phyloP scores from a whole-genome alignment of 1,139 yeast genomes.

The Dujonia santamariae region DNA sequence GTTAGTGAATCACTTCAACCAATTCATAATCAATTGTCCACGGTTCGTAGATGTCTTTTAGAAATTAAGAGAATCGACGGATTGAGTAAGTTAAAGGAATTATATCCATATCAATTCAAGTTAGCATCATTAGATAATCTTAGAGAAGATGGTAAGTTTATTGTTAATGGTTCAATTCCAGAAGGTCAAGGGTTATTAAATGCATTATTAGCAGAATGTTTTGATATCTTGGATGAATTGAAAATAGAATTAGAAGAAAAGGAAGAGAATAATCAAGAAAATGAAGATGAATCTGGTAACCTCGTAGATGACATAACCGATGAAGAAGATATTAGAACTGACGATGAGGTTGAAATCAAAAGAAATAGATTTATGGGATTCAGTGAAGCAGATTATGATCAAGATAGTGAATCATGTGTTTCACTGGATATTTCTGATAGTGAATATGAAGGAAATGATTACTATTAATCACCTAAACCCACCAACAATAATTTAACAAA shows the following conservation, averaged over 20 bases:
- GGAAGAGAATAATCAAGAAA: slow-evolving; percentile 34
- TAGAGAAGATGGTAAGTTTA: slow-evolving; percentile 87
- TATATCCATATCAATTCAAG: slow-evolving; percentile 94
- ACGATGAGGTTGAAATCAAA: slow-evolving; percentile 45
- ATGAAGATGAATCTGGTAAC: slow-evolving; percentile 16
- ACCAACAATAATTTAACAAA: no score
- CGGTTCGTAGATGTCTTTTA: slow-evolving; percentile 83
- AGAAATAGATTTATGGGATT: slow-evolving; percentile 43
- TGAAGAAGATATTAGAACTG: slow-evolving; percentile 28
- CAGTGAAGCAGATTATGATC: slow-evolving; percentile 48
- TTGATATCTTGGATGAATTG: slow-evolving; percentile 86
- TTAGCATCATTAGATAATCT: slow-evolving; percentile 83
- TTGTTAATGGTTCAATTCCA: slow-evolving; percentile 83
- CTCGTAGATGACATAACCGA: slow-evolving; percentile 18
- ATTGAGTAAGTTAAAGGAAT: slow-evolving; percentile 76
- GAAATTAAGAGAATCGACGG: slow-evolving; percentile 95
- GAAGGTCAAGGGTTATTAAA: slow-evolving; percentile 95
- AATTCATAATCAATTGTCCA: slow-evolving; percentile 85
- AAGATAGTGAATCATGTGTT: slow-evolving; percentile 34
- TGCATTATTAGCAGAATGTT: slow-evolving; percentile 89
- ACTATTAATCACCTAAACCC: slow-evolving; percentile 33
- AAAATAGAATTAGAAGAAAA: slow-evolving; percentile 82
- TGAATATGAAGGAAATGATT: slow-evolving; percentile 46
- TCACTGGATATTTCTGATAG: slow-evolving; percentile 23
- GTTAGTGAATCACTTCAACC: slow-evolving; percentile 92